These are phyloP conservation scores for Exidia glandulosa DNA, from an alignment of 768 basidiomycete genomes.

Conservation along the genomic window DNA sequence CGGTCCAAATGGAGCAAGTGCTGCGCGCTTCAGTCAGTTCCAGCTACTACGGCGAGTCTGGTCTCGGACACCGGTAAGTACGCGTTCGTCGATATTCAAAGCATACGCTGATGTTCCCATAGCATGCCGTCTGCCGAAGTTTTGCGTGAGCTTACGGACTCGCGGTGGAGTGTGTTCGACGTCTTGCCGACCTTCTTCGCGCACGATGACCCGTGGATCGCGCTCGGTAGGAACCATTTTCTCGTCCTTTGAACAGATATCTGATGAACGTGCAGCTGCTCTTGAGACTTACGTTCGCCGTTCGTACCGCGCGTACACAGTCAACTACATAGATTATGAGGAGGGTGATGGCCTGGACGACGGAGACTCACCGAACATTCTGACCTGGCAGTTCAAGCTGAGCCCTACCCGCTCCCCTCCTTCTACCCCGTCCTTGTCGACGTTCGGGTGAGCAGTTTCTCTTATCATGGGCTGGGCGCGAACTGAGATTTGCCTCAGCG, in stretches of 20 bases:
- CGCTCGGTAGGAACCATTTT: conserved; percentile 46
- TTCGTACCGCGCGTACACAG: conserved; percentile 86
- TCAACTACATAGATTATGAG: conserved; percentile 89
- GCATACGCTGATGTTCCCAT: background rate
- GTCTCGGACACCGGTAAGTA: conserved; percentile 44
- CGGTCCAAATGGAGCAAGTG: conserved; percentile 88
- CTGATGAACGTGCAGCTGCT: conserved; percentile 44
- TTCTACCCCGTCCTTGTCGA: conserved; percentile 56
- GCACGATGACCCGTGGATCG: conserved; percentile 73
- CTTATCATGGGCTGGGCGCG: background rate
- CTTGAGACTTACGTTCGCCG: conserved; percentile 94
- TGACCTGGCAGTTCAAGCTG: conserved; percentile 94
- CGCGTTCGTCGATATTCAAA: background rate
- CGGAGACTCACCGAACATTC: conserved; percentile 65
- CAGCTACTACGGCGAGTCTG: conserved; percentile 83
- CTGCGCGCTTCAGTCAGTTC: conserved; percentile 80
- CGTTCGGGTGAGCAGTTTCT: conserved; percentile 27
- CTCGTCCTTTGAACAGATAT: background rate
- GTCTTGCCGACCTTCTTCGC: conserved; percentile 94
- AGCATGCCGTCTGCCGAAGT: conserved; percentile 80
- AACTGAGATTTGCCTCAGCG: conserved; percentile 20
- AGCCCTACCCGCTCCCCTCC: conserved; percentile 81
- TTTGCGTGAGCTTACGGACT: conserved; percentile 88
- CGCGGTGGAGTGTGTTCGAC: conserved; percentile 92
- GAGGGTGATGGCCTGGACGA: conserved; percentile 81